phyloP scores from a whole-genome alignment of 192 early-diverging fungal species.

The Diversispora epigaea region DNA sequence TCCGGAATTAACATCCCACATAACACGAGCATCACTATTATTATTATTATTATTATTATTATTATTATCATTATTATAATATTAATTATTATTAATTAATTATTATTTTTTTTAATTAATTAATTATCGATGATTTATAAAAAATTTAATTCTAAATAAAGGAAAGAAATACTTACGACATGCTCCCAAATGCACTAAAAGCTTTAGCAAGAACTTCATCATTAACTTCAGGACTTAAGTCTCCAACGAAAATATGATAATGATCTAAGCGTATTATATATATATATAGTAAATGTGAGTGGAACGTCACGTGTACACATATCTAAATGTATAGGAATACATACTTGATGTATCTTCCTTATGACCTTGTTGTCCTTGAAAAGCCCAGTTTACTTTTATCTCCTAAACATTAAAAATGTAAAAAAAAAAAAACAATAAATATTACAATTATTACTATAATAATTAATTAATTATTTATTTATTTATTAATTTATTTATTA shows the following conservation, averaged over 20 bases:
- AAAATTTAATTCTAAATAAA: too few relatives aligned
- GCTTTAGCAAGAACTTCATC: constrained; percentile 77
- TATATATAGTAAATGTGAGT: constrained; percentile 7
- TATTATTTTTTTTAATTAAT: too few relatives aligned
- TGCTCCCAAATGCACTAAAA: constrained; percentile 67
- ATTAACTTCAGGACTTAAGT: constrained; percentile 87
- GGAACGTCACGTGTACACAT: not conserved
- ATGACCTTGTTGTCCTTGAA: constrained; percentile 46
- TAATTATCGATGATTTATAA: too few relatives aligned
- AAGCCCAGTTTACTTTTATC: constrained; percentile 71
- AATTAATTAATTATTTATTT: not conserved
- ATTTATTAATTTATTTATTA: too few relatives aligned
- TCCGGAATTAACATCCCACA: constrained; percentile 88
- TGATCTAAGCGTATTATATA: constrained; percentile 53
- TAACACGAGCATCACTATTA: constrained; percentile 82
- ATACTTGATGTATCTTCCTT: constrained; percentile 69
- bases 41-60: too few relatives aligned
- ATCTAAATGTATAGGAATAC: constrained; percentile 10
- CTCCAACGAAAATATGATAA: constrained; percentile 91
- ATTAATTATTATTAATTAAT: too few relatives aligned
- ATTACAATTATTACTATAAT: not conserved
- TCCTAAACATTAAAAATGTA: constrained; percentile 44
- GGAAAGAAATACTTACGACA: constrained; percentile 62
- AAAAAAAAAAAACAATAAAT: constrained; percentile 5
- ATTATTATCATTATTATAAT: too few relatives aligned